Base-by-base conservation (phyloP, 2,329 filamentous ascomycete species). In the Phialocephala sp. region DNA sequence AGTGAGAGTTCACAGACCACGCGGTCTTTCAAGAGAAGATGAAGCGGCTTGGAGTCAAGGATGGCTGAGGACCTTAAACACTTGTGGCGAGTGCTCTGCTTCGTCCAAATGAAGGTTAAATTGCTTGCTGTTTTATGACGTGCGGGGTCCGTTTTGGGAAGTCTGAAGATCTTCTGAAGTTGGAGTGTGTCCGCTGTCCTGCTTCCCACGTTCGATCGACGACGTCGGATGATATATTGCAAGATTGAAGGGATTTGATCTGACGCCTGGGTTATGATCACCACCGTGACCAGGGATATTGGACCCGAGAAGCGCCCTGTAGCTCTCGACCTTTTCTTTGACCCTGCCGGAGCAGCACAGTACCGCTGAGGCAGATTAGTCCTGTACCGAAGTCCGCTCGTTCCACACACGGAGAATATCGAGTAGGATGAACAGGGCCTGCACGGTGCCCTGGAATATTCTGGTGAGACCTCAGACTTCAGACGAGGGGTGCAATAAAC, bases 81-180 rank as follows among this genome's bases (percentile, higher is more conserved):
- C 67, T 70, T 70, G 68, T 72, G 69, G 69, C 68, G 69, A 71
- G 64, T 72, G 68, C 68, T 67, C 69, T 71, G 72, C 65, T 61
- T 72, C 71, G 69, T 67, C 68, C 68, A 74, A 70, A 74, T 74
- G 71, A 74, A 74, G 69, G 72, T 62, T 73, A 72, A 72, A 72
- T 73, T 73, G 62, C 62, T 70, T 69, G 56, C 62, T 71, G 67
- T 63, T 72, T 71, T 72, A 72, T 75, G 74, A 75, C 72, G 73
- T 74, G 71, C 69, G 64, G 69, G 45, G 62, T 69, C 71, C 66
- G 66, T 63, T 72, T 71, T 67, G 65, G 71, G 70, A 68, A 70
- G 62, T 67, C 62, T 64, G 66, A 68, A 65, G 62, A 63, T 65
- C 59, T 62, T 61, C 57, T 50, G 65, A 71, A 70, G 69, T 69